Evolutionary conservation across 2,329 filamentous ascomycete species (phyloP), one percentile per base, ranked within the genome.

Genomic region (Penicillium psychrosexuale): DNA sequence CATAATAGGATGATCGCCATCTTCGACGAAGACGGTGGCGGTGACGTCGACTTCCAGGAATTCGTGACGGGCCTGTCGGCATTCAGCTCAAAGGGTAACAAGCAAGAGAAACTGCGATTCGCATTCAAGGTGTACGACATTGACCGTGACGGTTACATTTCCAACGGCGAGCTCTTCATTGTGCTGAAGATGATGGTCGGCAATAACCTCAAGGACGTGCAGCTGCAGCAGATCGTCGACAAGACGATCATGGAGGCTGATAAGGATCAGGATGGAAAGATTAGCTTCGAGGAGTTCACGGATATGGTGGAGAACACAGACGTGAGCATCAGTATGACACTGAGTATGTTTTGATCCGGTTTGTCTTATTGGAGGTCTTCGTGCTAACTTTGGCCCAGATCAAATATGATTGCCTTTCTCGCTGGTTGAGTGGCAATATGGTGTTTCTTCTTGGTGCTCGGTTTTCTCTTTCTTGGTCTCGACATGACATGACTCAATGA

Each of bases 171-270:
- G 80, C 84, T 99, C 48, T 99, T 97, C 76, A 97, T 99, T 69
- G 94, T 99, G 70, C 83, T 99, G 69, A 99, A 99, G 88, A 99
- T 99, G 94, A 99, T 99, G 94, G 94, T 99, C 48, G 94, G 94
- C 57, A 97, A 90, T 80, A 99, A 99, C 76, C 80, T 99, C 70
- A 99, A 99, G 82, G 94, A 99, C 75, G 91, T 97, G 77, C 94
- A 99, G 79, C 79, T 99, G 73, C 94, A 99, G 80, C 94, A 86
- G 84, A 99, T 99, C 73, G 94, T 99, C 66, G 94, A 99, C 80
- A 99, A 99, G 85, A 99, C 94, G 57, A 97, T 99, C 74, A 97
- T 97, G 94, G 94, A 99, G 80, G 94, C 94, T 46, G 94, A 99
- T 76, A 82, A 92, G 66, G 94, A 99, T 76, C 86, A 87, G 58